Conservation (phyloP, 106 monocot genomes). For the Hemerocallis citrina region DNA sequence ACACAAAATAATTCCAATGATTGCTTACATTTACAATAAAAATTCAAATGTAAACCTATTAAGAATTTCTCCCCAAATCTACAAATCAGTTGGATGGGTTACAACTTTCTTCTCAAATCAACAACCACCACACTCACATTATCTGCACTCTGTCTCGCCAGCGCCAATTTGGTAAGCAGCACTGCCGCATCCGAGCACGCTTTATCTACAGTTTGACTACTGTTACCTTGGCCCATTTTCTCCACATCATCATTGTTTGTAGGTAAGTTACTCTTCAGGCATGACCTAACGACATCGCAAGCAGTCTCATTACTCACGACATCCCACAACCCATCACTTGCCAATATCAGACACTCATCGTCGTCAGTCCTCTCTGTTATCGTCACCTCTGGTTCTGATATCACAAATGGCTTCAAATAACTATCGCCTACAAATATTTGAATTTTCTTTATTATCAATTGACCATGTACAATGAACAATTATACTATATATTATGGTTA, state of each 20-base stretch:
- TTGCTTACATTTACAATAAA: no score
- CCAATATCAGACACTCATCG: conserved; percentile 60
- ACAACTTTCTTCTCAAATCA: conserved; percentile 45
- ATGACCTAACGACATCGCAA: conserved; percentile 36
- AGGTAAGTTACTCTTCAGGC: conserved; percentile 23
- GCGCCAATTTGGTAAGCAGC: conserved; percentile 71
- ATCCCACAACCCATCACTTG: conserved; percentile 67
- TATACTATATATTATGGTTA: no score
- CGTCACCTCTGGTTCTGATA: conserved; percentile 56
- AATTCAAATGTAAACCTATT: no score
- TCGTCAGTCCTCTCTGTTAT: conserved; percentile 41
- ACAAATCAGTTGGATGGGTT: no score
- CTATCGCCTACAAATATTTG: conserved; percentile 27
- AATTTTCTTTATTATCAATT: no score
- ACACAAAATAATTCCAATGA: no score
- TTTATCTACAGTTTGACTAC: conserved; percentile 38
- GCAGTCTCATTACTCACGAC: conserved; percentile 58
- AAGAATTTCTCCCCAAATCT: no score
- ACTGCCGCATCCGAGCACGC: conserved; percentile 67
- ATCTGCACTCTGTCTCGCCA: conserved; percentile 56
- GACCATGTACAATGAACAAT: no score
- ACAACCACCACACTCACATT: conserved; percentile 79
- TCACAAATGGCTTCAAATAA: conserved; percentile 59
- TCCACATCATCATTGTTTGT: no score
- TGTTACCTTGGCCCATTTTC: no score